Base-by-base conservation (phyloP, 768 basidiomycete species). In the Leccinum disarticulatum region DNA sequence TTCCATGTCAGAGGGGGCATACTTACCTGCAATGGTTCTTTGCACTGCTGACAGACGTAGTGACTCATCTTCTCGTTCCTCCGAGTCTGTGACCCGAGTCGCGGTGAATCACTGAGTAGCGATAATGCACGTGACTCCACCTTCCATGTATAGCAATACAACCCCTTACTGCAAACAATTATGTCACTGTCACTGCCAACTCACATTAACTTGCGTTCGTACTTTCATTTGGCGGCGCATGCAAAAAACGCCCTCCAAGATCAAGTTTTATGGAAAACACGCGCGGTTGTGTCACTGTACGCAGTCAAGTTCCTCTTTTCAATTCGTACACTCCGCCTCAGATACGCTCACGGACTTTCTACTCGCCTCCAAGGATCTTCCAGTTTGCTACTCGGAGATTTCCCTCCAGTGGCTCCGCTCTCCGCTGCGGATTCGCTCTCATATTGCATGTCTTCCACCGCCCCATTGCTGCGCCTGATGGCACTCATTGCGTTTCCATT, bases 31-130 rank as follows among this genome's bases (percentile, higher is more conserved):
- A 97, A 77, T 6, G 91, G 92, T 69, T 95, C 90, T 75, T 93
- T 93, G 80, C 92, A 94, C 75, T 94, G 92, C 70, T 93, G 91
- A 68, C 92, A 94, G 52, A 89, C 80, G 66, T 80, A 81, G 22
- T 22, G 22, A 57, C 64, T 76, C 81, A 82, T 81, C 30, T 17
- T 19, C 6, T 11, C 6, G 14, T 17, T 31, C n/a, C n/a, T 14
- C 11, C 17, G 11, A 22, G 8, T 2, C 3, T 14, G 10, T 3
- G 13, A n/a, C 33, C 33, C 13, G 33, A 35, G 31, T 10, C 17
- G 51, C n/a, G 31, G 51, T 35, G 51, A 4, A 41, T 47, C 46
- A 57, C 11, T 15, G 19, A 19, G 46, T 15, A 17, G 36, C 25
- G 13, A 8, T 28, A 19, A 13, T 9, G 14, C 56, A 59, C 51